Percentiles rank a stretch among this genome's conserved stretches.
Conservation (phyloP, 1,284 basidiomycete species). For the Pholiota adiposa region DNA sequence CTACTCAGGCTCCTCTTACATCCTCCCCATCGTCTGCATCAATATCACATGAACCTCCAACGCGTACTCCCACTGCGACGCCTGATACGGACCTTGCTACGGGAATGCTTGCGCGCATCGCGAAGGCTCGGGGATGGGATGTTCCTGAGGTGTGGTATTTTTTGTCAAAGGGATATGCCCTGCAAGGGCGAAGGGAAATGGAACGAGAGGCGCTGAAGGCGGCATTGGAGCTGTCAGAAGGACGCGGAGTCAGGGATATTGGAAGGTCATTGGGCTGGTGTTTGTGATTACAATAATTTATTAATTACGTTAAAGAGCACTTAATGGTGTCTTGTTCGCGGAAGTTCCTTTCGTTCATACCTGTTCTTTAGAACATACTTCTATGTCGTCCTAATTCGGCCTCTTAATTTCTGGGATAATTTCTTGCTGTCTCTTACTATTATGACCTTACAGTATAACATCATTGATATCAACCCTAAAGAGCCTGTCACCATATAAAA, state of each 20-base stretch:
- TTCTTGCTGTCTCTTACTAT: too few species aligned
- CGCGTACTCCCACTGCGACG: not conserved
- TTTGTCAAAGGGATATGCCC: constrained; percentile 77
- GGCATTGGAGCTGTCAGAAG: constrained; percentile 77
- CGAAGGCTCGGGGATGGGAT: constrained; percentile 80
- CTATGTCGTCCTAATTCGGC: too few species aligned
- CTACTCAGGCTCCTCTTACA: constrained; percentile 6
- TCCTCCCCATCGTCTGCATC: constrained; percentile 13
- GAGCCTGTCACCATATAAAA: too few species aligned
- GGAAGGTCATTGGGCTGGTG: constrained; percentile 72
- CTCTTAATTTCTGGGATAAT: too few species aligned
- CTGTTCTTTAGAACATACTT: not conserved
- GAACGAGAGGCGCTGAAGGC: constrained; percentile 78
- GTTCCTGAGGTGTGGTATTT: constrained; percentile 92
- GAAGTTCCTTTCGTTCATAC: not conserved
- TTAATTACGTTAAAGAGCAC: not conserved
- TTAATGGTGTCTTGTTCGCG: not conserved
- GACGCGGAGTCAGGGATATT: constrained; percentile 66
- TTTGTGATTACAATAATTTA: constrained; percentile 42
- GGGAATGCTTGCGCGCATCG: constrained; percentile 65
- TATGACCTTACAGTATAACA: too few species aligned
- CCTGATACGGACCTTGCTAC: constrained; percentile 75
- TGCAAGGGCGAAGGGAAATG: constrained; percentile 71
- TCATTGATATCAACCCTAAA: too few species aligned
- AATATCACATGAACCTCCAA: not conserved